A percentile compares a stretch with the other conserved stretches of the same genome.
These are phyloP conservation scores for Diplotaxis tenuifolia DNA, from an alignment of 345 rosid genomes.

Conservation along the genomic window DNA sequence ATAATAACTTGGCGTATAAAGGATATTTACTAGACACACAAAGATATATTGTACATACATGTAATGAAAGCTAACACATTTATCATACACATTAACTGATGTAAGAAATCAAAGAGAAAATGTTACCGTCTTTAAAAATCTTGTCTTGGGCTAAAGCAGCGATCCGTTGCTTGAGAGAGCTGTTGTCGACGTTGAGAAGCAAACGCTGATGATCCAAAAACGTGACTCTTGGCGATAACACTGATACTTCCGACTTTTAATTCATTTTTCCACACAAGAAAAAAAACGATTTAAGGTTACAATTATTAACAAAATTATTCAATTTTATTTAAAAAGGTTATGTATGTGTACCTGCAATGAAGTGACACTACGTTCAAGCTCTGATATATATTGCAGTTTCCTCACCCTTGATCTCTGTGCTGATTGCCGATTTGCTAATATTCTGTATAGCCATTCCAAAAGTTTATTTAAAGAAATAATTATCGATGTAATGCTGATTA, in stretches of 20 bases:
- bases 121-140: slow-evolving; percentile 81
- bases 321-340: background rate
- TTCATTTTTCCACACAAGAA: background rate
- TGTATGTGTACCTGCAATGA: slow-evolving; percentile 58
- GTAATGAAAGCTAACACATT: background rate
- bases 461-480: background rate
- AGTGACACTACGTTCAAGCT: slow-evolving; percentile 85
- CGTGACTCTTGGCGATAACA: slow-evolving; percentile 80
- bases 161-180: slow-evolving; percentile 87
- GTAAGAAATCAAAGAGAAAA: background rate
- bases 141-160: slow-evolving; percentile 94
- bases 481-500: background rate
- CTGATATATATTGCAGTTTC: slow-evolving; percentile 87
- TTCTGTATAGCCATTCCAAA: background rate
- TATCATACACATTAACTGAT: background rate
- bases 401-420: slow-evolving; percentile 71
- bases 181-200: slow-evolving; percentile 79
- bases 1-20: background rate
- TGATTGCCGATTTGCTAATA: background rate
- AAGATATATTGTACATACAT: background rate
- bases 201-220: slow-evolving; percentile 83
- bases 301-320: background rate
- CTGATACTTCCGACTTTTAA: slow-evolving; percentile 76
- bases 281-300: background rate
- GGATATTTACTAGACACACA: background rate